A percentile compares a stretch with the other conserved stretches of the same genome.
Conservation (phyloP, 164 flowering plant genomes). For the Paratinospora sagittata region DNA sequence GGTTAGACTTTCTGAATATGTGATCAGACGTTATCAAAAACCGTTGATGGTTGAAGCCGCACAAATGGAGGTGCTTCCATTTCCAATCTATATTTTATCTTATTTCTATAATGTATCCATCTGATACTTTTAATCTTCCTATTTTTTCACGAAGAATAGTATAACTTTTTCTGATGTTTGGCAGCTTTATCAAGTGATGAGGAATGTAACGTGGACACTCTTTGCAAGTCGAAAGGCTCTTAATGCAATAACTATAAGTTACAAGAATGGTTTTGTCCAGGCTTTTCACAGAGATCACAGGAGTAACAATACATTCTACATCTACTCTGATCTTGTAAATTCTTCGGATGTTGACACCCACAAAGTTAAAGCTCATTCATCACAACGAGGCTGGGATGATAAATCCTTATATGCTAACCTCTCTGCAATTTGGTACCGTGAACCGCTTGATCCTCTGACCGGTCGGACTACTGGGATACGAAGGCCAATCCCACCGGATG, state of each 20-base stretch:
- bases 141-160: too few relatives aligned
- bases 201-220: slow-evolving; percentile 81
- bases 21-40: slow-evolving; percentile 49
- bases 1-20: slow-evolving; percentile 86
- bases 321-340: slow-evolving; percentile 66
- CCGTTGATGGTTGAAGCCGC: slow-evolving; percentile 47
- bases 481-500: slow-evolving; percentile 70
- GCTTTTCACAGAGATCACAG: slow-evolving; percentile 92
- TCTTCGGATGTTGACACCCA: slow-evolving; percentile 41
- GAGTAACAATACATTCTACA: slow-evolving; percentile 79
- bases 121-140: not conserved
- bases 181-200: slow-evolving; percentile 85
- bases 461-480: slow-evolving; percentile 67
- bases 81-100: not conserved
- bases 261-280: slow-evolving; percentile 89
- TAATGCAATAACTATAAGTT: slow-evolving; percentile 78
- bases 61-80: slow-evolving; percentile 53
- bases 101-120: not conserved
- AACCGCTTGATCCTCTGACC: slow-evolving; percentile 67
- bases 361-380: slow-evolving; percentile 22
- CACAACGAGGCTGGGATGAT: slow-evolving; percentile 52
- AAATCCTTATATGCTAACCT: slow-evolving; percentile 44
- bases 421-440: slow-evolving; percentile 82
- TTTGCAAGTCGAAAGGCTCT: slow-evolving; percentile 88
- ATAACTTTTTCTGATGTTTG: slow-evolving; percentile 11